Conservation (phyloP, 2,329 filamentous ascomycete genomes). For the Penicillium olsonii region DNA sequence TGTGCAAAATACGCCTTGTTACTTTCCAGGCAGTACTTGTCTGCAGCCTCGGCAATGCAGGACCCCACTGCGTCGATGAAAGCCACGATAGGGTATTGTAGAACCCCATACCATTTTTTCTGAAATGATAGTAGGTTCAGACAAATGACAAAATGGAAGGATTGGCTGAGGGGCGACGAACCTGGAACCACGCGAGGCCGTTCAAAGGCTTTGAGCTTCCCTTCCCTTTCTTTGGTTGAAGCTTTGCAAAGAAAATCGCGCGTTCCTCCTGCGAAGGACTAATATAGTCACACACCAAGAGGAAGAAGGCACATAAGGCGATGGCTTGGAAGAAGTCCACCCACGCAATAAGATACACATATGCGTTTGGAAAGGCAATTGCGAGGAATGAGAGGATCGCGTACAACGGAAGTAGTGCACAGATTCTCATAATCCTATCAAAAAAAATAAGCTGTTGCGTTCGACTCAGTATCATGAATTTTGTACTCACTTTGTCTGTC, state of each 20-base stretch:
- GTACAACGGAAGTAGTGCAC: constrained; percentile 45
- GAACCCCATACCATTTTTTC: constrained; percentile 39
- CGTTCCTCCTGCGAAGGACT: constrained; percentile 31
- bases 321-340: constrained; percentile 43
- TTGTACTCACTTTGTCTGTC: constrained; percentile 42
- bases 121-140: not conserved
- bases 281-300: constrained; percentile 44
- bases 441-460: not conserved
- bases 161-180: constrained; percentile 12
- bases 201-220: constrained; percentile 16
- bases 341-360: constrained; percentile 45
- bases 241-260: constrained; percentile 39
- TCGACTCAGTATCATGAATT: not conserved
- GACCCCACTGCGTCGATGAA: constrained; percentile 28
- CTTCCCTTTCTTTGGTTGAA: constrained; percentile 29
- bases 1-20: constrained; percentile 37
- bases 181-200: constrained; percentile 30
- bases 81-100: constrained; percentile 44
- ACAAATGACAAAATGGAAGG: not conserved
- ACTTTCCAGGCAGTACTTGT: constrained; percentile 34
- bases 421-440: constrained; percentile 45
- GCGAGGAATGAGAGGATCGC: constrained; percentile 43
- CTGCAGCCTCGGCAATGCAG: constrained; percentile 32
- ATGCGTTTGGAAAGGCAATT: constrained; percentile 39
- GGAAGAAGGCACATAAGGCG: constrained; percentile 48